These are phyloP conservation scores for Coniochaeta hoffmannii DNA, from an alignment of 2,329 filamentous ascomycete genomes.

Conservation along the genomic window DNA sequence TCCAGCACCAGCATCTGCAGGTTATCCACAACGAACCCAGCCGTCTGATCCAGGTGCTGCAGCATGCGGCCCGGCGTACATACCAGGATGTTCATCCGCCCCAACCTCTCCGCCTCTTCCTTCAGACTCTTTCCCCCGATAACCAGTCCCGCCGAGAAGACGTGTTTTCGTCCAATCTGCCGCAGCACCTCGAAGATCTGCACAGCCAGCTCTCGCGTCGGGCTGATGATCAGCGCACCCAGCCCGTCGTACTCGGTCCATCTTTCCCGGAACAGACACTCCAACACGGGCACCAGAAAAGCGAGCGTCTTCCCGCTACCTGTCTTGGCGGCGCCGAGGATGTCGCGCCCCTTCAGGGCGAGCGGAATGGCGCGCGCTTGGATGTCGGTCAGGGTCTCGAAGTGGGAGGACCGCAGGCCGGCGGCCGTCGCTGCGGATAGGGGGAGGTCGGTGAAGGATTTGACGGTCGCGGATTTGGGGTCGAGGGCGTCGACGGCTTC, in stretches of 20 bases:
- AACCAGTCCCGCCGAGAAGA: constrained; percentile 85
- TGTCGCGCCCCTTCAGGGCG: constrained; percentile 77
- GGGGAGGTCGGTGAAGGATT: constrained; percentile 75
- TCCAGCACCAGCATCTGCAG: constrained; percentile 89
- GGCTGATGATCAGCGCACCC: constrained; percentile 86
- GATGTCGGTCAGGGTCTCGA: constrained; percentile 84
- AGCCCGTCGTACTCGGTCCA: constrained; percentile 90
- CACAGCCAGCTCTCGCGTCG: constrained; percentile 88
- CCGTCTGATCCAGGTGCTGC: constrained; percentile 92
- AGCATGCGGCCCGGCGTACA: constrained; percentile 92
- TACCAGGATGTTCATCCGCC: constrained; percentile 93
- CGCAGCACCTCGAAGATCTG: constrained; percentile 94
- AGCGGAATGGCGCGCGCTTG: constrained; percentile 84
- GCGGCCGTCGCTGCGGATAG: constrained; percentile 72
- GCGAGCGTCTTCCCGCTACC: constrained; percentile 93
- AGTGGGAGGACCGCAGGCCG: constrained; percentile 81
- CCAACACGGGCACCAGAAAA: constrained; percentile 84
- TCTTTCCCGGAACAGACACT: constrained; percentile 81
- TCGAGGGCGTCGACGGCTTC: constrained; percentile 30
- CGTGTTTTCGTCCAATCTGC: constrained; percentile 82
- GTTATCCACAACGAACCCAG: constrained; percentile 81
- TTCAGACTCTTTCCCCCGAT: constrained; percentile 89
- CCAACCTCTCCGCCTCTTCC: constrained; percentile 77
- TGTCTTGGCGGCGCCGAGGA: constrained; percentile 91
- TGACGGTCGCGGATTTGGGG: constrained; percentile 48